These are phyloP conservation scores for Hypoxylon trugodes DNA, from an alignment of 495 filamentous ascomycete species.

Conservation along the genomic window DNA sequence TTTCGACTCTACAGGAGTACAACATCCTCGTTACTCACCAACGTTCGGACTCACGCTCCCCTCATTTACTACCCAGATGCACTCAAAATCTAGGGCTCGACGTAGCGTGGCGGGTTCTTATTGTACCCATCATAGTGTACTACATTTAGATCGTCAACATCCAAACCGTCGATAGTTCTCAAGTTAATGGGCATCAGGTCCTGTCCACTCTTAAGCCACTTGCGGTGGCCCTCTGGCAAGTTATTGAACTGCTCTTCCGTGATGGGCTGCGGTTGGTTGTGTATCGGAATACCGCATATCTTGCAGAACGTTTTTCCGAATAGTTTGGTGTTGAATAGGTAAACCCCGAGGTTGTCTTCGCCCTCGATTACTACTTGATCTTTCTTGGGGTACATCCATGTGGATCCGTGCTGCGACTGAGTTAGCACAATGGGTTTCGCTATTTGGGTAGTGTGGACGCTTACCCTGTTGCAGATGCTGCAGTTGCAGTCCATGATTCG, in stretches of 20 bases:
- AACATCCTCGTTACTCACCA: not conserved
- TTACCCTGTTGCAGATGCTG: slow-evolving; percentile 54
- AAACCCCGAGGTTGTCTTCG: slow-evolving; percentile 46
- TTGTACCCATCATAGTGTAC: slow-evolving; percentile 41
- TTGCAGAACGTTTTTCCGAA: slow-evolving; percentile 54
- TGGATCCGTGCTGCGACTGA: slow-evolving; percentile 24
- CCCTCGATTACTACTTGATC: slow-evolving; percentile 45
- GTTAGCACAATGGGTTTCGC: not conserved
- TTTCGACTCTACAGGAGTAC: not conserved
- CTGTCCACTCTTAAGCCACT: not conserved
- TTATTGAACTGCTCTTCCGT: slow-evolving; percentile 27
- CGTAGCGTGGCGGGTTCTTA: slow-evolving; percentile 40
- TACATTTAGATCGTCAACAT: slow-evolving; percentile 42
- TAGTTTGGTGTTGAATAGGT: slow-evolving; percentile 43
- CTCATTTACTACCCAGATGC: not conserved
- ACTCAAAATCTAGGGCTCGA: slow-evolving; percentile 45
- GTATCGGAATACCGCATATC: slow-evolving; percentile 51
- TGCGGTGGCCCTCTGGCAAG: slow-evolving; percentile 30
- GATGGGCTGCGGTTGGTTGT: slow-evolving; percentile 6
- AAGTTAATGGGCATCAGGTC: slow-evolving; percentile 40
- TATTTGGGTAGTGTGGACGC: not conserved
- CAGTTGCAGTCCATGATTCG: slow-evolving; percentile 52
- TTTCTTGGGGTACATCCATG: slow-evolving; percentile 49
- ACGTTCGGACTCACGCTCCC: not conserved
- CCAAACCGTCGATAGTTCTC: slow-evolving; percentile 45